Evolutionary conservation across 192 early-diverging fungal genomes (phyloP).

Genomic region (Funneliformis mosseae): DNA sequence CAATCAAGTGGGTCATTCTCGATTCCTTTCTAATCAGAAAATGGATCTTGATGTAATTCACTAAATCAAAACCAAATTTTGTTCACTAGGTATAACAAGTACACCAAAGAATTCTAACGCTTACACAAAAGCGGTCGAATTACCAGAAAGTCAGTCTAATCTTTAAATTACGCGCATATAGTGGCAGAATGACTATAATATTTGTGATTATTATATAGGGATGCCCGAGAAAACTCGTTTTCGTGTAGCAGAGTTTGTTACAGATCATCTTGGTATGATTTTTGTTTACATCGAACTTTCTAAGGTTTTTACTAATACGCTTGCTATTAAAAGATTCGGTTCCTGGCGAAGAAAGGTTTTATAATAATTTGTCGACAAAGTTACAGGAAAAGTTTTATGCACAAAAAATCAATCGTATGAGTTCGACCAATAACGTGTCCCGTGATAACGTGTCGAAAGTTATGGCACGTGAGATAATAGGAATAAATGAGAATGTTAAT

Average conservation of each 20-base stretch:
- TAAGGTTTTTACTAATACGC: neutral
- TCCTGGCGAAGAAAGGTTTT: neutral
- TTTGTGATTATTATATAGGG: neutral
- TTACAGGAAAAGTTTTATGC: neutral
- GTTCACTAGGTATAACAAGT: too few species aligned
- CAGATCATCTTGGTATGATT: neutral
- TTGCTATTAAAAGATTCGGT: neutral
- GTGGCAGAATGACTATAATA: neutral
- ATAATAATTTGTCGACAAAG: neutral
- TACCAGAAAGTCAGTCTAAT: neutral
- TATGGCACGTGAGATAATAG: too few species aligned
- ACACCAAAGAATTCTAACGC: neutral
- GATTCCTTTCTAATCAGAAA: neutral
- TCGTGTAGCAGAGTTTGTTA: neutral
- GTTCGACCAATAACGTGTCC: neutral
- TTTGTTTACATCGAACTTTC: neutral
- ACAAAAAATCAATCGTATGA: neutral
- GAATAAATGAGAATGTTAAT: neutral
- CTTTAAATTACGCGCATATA: neutral
- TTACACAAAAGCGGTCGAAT: neutral
- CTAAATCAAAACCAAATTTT: neutral
- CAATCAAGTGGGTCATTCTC: neutral
- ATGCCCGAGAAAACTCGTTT: neutral
- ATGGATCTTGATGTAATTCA: neutral
- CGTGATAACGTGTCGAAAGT: too few species aligned